These are phyloP conservation scores for Coemansia asiatica DNA, from an alignment of 192 early-diverging fungal species.

Conservation along the genomic window DNA sequence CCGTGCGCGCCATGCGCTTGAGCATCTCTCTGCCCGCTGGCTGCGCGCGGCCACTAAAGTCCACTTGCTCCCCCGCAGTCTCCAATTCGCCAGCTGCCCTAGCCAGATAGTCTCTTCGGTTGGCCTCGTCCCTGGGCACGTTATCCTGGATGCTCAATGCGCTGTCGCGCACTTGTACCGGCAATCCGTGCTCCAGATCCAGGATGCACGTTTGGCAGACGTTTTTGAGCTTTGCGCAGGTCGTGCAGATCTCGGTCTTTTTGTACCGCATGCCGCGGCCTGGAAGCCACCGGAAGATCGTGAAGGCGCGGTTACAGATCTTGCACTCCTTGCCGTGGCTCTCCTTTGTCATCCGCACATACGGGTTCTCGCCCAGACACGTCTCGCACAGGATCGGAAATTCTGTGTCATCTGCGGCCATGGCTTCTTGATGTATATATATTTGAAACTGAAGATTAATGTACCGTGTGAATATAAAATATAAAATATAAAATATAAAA, in stretches of 20 bases:
- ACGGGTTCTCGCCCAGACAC: conserved; percentile 96
- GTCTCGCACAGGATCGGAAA: conserved; percentile 95
- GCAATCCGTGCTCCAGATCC: conserved; percentile 93
- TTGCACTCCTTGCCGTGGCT: conserved; percentile 76
- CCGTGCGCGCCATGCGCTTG: conserved; percentile 83
- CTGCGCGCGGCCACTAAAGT: conserved; percentile 39
- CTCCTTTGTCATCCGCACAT: conserved; percentile 94
- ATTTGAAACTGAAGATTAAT: not conserved
- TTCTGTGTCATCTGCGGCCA: conserved; percentile 39
- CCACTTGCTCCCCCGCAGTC: conserved; percentile 18
- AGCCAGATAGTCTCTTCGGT: conserved; percentile 84
- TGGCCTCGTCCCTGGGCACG: conserved; percentile 82
- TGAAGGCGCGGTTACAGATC: conserved; percentile 89
- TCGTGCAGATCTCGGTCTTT: conserved; percentile 98
- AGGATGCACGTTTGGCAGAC: conserved; percentile 96
- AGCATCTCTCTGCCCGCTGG: conserved; percentile 58
- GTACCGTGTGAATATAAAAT: no score
- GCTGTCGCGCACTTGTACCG: conserved; percentile 90
- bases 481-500: no score
- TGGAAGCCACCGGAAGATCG: conserved; percentile 95
- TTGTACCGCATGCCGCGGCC: conserved; percentile 94
- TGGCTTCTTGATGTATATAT: no score
- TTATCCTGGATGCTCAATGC: conserved; percentile 73
- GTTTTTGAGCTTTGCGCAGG: conserved; percentile 98
- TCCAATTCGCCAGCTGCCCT: conserved; percentile 62